Evolutionary conservation across 495 filamentous ascomycete species (phyloP).

Genomic region (Glonium stellatum): DNA sequence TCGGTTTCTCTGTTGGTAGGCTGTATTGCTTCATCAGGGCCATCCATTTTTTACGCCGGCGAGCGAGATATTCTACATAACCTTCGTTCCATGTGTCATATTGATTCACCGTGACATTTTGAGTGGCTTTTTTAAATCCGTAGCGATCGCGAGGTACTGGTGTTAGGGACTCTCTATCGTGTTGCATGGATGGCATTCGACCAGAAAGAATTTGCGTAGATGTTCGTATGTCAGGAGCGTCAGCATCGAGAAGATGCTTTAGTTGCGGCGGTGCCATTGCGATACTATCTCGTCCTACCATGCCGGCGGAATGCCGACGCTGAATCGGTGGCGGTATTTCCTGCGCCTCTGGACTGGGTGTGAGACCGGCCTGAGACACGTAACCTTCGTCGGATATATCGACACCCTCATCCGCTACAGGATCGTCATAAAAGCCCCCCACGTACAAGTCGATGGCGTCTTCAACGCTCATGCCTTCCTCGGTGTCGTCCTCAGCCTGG

Average conservation of each 20-base stretch:
- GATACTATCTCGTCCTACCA: background rate
- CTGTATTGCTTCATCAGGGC: constrained; percentile 68
- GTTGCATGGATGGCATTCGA: constrained; percentile 20
- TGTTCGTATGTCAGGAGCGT: background rate
- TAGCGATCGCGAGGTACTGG: constrained; percentile 63
- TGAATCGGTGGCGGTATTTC: background rate
- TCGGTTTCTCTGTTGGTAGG: constrained; percentile 62
- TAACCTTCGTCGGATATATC: constrained; percentile 7
- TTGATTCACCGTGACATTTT: constrained; percentile 65
- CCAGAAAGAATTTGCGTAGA: constrained; percentile 24
- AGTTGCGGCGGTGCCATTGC: background rate
- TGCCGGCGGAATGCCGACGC: constrained; percentile 1
- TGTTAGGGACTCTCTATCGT: constrained; percentile 26
- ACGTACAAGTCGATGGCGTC: constrained; percentile 93
- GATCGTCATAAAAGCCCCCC: constrained; percentile 66
- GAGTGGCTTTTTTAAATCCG: constrained; percentile 83
- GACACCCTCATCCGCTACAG: constrained; percentile 29
- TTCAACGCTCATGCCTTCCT: constrained; percentile 72
- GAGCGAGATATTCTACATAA: constrained; percentile 62
- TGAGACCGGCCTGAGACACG: constrained; percentile 3
- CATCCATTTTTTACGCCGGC: constrained; percentile 74
- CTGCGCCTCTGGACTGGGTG: background rate
- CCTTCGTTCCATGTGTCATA: constrained; percentile 74
- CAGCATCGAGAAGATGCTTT: background rate
- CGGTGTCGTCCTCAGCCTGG: constrained; percentile 34